Evolutionary conservation across 257 asterid species (phyloP), one percentile per base, ranked within the genome.

Genomic region (Hygrophila difformis): DNA sequence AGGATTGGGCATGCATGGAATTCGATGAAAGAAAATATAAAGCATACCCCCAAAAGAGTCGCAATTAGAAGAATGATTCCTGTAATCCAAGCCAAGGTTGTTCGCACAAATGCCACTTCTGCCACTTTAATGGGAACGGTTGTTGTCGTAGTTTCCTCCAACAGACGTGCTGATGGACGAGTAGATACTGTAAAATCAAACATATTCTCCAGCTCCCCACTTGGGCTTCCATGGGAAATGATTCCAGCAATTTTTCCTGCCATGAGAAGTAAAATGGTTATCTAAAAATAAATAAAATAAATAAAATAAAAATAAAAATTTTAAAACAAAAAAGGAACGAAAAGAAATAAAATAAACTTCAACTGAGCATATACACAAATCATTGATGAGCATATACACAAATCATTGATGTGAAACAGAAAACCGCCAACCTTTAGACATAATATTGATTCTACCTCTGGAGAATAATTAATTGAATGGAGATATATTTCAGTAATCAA

Each of bases 211-310:
- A 56, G 57, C 58, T 67, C 69, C 8, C 85, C 45, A 31, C 58
- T 60, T 15, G 33, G 46, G 15, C 22, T 28, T 43, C 68, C 69
- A 16, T 49, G 69, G 64, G 76, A 62, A 60, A 89, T 67, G 57
- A 85, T 71, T 65, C 96, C 96, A 61, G 75, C 96, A 60, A 85
- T 68, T 68, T 70, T 67, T 35, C 98, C 98, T 89, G 92, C 61
- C 60, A 50, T 39, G 43, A 49, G 12, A 39, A 47, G 48, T 22
- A 49, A 43, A 18, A 51, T 60, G 47, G 22, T 46, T 57, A 40
- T 38, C 23, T 22, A 49, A 18, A 21, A 47, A 1, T 37, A 51
- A 15, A 13, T 16, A 4, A 12, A 40, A 39, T 2, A 22, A 38
- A 12, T 9, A 14, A 33, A 18, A 34, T 9, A 20, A n/a, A 6